phyloP scores from a whole-genome alignment of 306 rosid genomes.

The Rosa multiflora region DNA sequence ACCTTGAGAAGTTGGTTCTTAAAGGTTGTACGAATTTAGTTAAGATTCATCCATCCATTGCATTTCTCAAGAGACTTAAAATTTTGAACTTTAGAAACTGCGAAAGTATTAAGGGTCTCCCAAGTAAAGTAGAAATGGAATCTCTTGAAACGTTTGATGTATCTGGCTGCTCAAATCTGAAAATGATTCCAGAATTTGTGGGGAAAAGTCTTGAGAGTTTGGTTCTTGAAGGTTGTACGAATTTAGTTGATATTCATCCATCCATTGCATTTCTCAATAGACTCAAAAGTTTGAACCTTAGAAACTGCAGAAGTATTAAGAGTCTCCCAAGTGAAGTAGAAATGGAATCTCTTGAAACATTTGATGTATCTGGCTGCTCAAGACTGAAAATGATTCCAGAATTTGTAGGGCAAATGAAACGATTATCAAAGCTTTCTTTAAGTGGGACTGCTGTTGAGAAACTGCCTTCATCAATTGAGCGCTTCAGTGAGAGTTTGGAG shows the following conservation, averaged over 20 bases:
- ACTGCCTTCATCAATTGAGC: conserved; percentile 13
- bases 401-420: conserved; percentile 8
- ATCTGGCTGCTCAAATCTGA: too few species aligned
- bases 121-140: background rate
- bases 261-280: conserved; percentile 10
- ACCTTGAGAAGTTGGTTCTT: conserved; percentile 13
- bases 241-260: conserved; percentile 3
- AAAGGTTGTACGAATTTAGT: conserved; percentile 17
- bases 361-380: conserved; percentile 25
- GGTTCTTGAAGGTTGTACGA: background rate
- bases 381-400: conserved; percentile 16
- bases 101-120: conserved; percentile 8
- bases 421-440: conserved; percentile 9
- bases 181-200: too few species aligned
- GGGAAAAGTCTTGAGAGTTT: too few species aligned
- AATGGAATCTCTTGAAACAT: conserved; percentile 10
- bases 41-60: conserved; percentile 22
- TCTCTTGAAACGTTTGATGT: background rate
- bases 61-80: background rate
- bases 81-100: conserved; percentile 3
- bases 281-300: background rate
- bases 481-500: conserved; percentile 1
- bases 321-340: background rate
- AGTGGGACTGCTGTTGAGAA: conserved; percentile 6
- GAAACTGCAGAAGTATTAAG: background rate